Conservation (phyloP, 768 basidiomycete genomes). For the Lyophyllum decastes region DNA sequence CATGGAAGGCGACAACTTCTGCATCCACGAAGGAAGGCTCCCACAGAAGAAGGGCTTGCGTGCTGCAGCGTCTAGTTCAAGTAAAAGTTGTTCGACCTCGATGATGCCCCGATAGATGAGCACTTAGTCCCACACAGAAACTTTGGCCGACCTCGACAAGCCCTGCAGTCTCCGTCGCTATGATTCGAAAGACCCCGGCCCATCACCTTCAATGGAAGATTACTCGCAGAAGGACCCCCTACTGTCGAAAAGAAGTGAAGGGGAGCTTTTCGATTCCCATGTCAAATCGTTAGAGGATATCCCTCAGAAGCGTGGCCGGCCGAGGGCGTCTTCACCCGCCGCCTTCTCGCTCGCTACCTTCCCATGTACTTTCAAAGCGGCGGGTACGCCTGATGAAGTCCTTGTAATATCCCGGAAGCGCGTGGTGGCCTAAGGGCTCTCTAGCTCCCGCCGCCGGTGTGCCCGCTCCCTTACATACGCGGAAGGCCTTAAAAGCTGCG, state of each 20-base stretch:
- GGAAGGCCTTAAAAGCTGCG: background rate
- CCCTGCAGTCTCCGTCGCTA: background rate
- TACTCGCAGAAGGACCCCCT: background rate
- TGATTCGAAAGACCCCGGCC: background rate
- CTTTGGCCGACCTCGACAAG: constrained; percentile 2
- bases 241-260: background rate
- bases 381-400: background rate
- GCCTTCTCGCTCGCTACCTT: background rate
- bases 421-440: constrained; percentile 7
- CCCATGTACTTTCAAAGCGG: background rate
- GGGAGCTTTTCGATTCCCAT: constrained; percentile 7
- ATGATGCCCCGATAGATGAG: background rate
- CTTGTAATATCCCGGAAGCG: constrained; percentile 7
- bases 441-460: background rate
- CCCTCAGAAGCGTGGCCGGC: constrained; percentile 1
- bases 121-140: background rate
- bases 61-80: background rate
- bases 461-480: background rate
- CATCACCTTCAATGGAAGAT: background rate
- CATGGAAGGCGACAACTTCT: background rate
- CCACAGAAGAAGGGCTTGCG: background rate
- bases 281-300: constrained; percentile 1
- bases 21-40: background rate
- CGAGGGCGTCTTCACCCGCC: background rate
- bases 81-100: background rate